phyloP scores from a whole-genome alignment of 225 moss, liverwort and hornwort species.

The Ulota crispa region DNA sequence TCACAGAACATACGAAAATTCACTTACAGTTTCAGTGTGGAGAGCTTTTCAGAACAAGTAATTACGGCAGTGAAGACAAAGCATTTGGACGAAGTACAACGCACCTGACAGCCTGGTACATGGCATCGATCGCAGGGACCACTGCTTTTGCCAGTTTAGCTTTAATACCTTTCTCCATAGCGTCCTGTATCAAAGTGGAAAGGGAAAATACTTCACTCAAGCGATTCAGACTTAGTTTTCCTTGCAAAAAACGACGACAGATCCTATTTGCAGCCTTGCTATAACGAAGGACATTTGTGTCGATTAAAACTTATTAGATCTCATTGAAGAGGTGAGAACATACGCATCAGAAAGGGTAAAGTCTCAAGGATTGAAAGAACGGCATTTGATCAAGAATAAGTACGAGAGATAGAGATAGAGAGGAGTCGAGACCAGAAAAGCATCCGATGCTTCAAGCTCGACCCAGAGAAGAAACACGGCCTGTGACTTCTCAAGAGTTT shows the following conservation, averaged over 20 bases:
- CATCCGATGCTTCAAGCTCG: slow-evolving; percentile 92
- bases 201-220: neutral
- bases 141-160: slow-evolving; percentile 94
- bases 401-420: neutral
- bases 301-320: neutral
- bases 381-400: neutral
- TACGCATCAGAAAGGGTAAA: slow-evolving; percentile 2
- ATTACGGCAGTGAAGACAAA: neutral
- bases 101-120: slow-evolving; percentile 88
- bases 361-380: neutral
- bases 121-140: slow-evolving; percentile 90
- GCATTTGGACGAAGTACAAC: neutral
- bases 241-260: neutral
- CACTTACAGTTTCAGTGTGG: neutral
- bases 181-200: slow-evolving; percentile 49
- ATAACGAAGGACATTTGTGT: neutral
- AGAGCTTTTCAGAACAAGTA: neutral
- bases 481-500: slow-evolving; percentile 96
- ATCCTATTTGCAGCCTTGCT: neutral
- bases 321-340: neutral
- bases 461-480: slow-evolving; percentile 92
- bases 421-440: slow-evolving; percentile 59
- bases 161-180: slow-evolving; percentile 95
- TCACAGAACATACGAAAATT: slow-evolving; percentile 20
- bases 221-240: neutral